These are phyloP conservation scores for Acanthamoeba lenticulata DNA, from an alignment of 208 protist genomes.

Conservation along the genomic window DNA sequence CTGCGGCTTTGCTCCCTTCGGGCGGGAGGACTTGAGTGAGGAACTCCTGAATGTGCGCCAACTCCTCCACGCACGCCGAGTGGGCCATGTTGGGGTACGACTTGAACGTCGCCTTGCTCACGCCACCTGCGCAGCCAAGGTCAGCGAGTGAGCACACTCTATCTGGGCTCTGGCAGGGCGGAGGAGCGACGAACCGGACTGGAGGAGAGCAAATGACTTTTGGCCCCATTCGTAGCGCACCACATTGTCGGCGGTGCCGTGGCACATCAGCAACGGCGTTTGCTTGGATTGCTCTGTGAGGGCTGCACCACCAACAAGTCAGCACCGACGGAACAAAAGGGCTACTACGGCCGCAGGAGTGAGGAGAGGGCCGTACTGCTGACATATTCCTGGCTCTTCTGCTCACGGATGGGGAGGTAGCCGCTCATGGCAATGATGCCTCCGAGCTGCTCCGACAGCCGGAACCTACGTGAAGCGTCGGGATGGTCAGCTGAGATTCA, in stretches of 20 bases:
- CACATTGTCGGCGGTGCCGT: background rate
- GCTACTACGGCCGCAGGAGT: background rate
- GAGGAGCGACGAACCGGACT: background rate
- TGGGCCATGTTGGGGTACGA: background rate
- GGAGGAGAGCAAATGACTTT: background rate
- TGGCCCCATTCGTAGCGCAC: slow-evolving; percentile 45
- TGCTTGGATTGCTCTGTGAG: background rate
- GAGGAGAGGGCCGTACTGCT: background rate
- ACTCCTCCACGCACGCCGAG: background rate
- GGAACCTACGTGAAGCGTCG: background rate
- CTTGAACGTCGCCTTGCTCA: background rate
- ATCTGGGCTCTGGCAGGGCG: background rate
- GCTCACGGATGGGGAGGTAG: background rate
- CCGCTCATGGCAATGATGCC: slow-evolving; percentile 44
- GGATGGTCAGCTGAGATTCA: background rate
- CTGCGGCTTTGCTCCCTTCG: no score
- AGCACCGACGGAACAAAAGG: background rate
- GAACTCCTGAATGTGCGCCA: background rate
- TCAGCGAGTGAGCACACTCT: background rate
- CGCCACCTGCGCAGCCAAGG: background rate
- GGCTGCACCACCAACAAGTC: background rate
- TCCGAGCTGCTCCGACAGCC: background rate
- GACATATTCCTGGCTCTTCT: background rate
- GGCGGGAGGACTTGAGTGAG: background rate
- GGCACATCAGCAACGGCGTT: slow-evolving; percentile 39